These are phyloP conservation scores for Xenoacremonium recifei DNA, from an alignment of 2,329 filamentous ascomycete species.

Conservation along the genomic window DNA sequence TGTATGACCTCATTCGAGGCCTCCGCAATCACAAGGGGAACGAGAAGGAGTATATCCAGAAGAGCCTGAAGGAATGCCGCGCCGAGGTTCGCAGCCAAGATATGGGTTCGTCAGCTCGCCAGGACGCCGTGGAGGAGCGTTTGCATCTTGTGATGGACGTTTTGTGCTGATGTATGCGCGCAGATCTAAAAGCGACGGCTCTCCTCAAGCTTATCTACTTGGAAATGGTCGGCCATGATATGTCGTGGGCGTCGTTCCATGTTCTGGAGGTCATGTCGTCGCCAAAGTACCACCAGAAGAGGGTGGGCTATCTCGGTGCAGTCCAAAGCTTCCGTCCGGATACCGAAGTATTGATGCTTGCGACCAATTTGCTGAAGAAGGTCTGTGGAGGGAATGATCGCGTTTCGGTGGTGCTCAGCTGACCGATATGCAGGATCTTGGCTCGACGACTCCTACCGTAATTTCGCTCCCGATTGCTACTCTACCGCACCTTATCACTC, in stretches of 20 bases:
- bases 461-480: slow-evolving; percentile 85
- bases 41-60: slow-evolving; percentile 93
- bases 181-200: slow-evolving; percentile 93
- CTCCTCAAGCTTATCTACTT: slow-evolving; percentile 95
- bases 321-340: slow-evolving; percentile 95
- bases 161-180: slow-evolving; percentile 12
- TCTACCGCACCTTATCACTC: slow-evolving; percentile 92
- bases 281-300: slow-evolving; percentile 89
- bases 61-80: slow-evolving; percentile 92
- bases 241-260: slow-evolving; percentile 99
- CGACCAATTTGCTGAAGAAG: slow-evolving; percentile 96
- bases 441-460: slow-evolving; percentile 67
- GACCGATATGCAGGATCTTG: slow-evolving; percentile 56
- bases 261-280: slow-evolving; percentile 99
- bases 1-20: slow-evolving; percentile 97
- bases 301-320: slow-evolving; percentile 90
- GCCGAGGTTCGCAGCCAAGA: slow-evolving; percentile 89
- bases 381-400: slow-evolving; percentile 35
- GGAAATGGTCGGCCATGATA: slow-evolving; percentile 98
- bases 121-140: no score
- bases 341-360: slow-evolving; percentile 96
- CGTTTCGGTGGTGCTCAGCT: background rate
- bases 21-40: slow-evolving; percentile 93
- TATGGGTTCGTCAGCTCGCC: slow-evolving; percentile 64
- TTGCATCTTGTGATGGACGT: background rate